These are phyloP conservation scores for Botryotinia calthae DNA, from an alignment of 2,329 filamentous ascomycete genomes.

Conservation along the genomic window DNA sequence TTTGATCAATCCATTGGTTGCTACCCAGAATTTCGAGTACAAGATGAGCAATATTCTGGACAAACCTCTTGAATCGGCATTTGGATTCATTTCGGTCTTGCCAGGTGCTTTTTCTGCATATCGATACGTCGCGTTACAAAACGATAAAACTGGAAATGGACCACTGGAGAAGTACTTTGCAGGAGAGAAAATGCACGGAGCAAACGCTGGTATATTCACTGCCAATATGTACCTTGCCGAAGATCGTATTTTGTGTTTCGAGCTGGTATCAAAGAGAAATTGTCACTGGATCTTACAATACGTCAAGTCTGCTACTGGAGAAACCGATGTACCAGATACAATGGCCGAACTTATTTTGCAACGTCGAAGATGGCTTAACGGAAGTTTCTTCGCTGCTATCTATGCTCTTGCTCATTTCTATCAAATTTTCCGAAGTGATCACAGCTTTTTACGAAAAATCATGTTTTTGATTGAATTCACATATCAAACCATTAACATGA, in stretches of 20 bases:
- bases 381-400: slow-evolving; percentile 96
- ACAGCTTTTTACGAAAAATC: slow-evolving; percentile 83
- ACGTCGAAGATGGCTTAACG: slow-evolving; percentile 94
- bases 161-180: slow-evolving; percentile 99
- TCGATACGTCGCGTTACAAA: slow-evolving; percentile 91
- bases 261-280: slow-evolving; percentile 89
- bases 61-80: slow-evolving; percentile 94
- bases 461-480: slow-evolving; percentile 92
- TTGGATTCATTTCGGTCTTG: slow-evolving; percentile 96
- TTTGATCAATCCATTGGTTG: slow-evolving; percentile 88
- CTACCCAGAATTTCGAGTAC: slow-evolving; percentile 98
- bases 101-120: slow-evolving; percentile 95
- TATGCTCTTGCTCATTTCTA: slow-evolving; percentile 95
- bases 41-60: slow-evolving; percentile 99
- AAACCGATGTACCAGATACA: slow-evolving; percentile 93
- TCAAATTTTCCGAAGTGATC: slow-evolving; percentile 91
- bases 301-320: slow-evolving; percentile 91
- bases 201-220: slow-evolving; percentile 95
- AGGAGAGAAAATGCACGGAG: slow-evolving; percentile 92
- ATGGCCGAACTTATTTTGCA: slow-evolving; percentile 98
- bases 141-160: slow-evolving; percentile 92
- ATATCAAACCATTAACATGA: slow-evolving; percentile 89
- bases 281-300: slow-evolving; percentile 98
- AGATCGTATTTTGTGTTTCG: slow-evolving; percentile 88
- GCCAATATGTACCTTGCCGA: slow-evolving; percentile 95